phyloP scores from a whole-genome alignment of 805 yeast species.

The Saturnispora ahearnii region DNA sequence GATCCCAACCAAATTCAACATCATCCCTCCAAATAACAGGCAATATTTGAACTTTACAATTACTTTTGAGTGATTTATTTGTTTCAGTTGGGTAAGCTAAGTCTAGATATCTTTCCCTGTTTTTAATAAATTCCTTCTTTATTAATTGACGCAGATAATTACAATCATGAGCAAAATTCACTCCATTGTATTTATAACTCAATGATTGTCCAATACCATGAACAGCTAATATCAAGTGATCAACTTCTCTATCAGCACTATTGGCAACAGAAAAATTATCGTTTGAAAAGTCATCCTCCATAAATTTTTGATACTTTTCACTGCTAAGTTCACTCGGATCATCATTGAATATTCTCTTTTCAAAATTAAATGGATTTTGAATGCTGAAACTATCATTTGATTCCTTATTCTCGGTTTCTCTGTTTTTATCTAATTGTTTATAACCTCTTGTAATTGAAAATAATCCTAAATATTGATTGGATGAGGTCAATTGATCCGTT shows the following conservation, averaged over 20 bases:
- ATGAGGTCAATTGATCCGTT: conserved; percentile 20
- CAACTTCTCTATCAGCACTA: conserved; percentile 33
- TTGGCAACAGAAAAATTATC: conserved; percentile 34
- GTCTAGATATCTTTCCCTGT: conserved; percentile 32
- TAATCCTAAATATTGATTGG: conserved; percentile 35
- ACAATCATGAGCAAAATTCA: conserved; percentile 81
- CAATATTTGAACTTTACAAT: conserved; percentile 67
- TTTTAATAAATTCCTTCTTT: conserved; percentile 37
- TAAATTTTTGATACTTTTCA: conserved; percentile 34
- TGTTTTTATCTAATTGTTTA: conserved; percentile 11
- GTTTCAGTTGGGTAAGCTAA: conserved; percentile 28
- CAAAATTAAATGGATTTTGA: neutral
- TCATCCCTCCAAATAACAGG: conserved; percentile 91
- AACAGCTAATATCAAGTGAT: conserved; percentile 67
- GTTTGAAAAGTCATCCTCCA: conserved; percentile 44
- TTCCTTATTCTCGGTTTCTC: conserved; percentile 4
- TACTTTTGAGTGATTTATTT: conserved; percentile 18
- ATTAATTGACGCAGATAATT: conserved; percentile 54
- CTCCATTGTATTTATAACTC: conserved; percentile 67
- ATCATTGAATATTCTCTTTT: conserved; percentile 1
- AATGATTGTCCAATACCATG: conserved; percentile 94
- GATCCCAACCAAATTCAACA: conserved; percentile 48
- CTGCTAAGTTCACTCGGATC: conserved; percentile 14
- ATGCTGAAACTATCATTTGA: neutral
- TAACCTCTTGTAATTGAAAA: conserved; percentile 44